Conservation (phyloP, 768 basidiomycete genomes). For the Rickenella mellea region DNA sequence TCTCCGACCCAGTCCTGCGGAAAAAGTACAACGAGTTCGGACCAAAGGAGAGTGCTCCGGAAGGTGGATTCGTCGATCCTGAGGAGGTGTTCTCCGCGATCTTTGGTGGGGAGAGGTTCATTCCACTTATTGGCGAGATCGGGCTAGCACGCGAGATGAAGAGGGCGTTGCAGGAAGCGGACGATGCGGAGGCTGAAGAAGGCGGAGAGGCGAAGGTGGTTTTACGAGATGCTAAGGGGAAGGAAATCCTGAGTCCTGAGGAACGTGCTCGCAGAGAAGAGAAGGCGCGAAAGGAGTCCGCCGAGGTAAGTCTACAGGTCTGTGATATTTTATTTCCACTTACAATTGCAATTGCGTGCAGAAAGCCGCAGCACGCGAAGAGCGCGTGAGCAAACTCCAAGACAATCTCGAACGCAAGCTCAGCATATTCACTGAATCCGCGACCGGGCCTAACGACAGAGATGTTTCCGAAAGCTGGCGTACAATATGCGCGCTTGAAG, state of each 20-base stretch:
- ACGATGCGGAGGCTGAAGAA: conserved; percentile 48
- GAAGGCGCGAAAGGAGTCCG: conserved; percentile 50
- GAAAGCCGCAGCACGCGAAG: conserved; percentile 75
- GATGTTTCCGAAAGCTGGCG: conserved; percentile 68
- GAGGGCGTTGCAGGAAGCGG: conserved; percentile 79
- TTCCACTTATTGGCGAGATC: conserved; percentile 82
- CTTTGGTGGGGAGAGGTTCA: conserved; percentile 82
- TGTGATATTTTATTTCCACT: conserved; percentile 2
- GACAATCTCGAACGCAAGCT: conserved; percentile 76
- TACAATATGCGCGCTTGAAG: conserved; percentile 72
- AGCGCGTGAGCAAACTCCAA: conserved; percentile 66
- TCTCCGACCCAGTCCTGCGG: conserved; percentile 67
- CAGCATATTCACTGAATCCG: conserved; percentile 81
- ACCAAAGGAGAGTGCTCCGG: conserved; percentile 57
- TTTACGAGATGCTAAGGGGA: conserved; percentile 41
- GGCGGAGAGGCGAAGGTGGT: conserved; percentile 26
- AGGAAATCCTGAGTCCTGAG: conserved; percentile 27
- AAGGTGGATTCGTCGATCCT: conserved; percentile 74
- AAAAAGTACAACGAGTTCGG: conserved; percentile 91
- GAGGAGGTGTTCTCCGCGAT: conserved; percentile 57
- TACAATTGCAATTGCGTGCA: conserved; percentile 20
- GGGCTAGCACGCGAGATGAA: conserved; percentile 90
- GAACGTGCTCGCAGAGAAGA: conserved; percentile 48
- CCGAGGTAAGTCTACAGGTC: conserved; percentile 43
- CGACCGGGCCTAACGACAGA: conserved; percentile 54